Conservation (phyloP, 768 basidiomycete genomes). For the Pleurotus tuoliensis region DNA sequence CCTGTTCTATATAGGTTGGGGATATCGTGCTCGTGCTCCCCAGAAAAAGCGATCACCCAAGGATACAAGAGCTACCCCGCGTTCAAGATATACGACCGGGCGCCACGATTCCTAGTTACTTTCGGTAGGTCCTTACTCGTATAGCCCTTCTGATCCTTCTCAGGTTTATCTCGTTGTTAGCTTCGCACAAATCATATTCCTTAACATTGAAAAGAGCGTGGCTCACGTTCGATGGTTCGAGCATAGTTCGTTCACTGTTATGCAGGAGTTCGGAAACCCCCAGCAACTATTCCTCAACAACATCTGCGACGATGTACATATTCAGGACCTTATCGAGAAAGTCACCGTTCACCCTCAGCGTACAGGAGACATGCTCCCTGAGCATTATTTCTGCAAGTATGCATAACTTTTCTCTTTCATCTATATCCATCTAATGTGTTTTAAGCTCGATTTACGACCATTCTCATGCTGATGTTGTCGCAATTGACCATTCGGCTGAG, state of each 20-base stretch:
- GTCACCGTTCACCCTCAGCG: slow-evolving; percentile 36
- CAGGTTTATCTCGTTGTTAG: slow-evolving; percentile 26
- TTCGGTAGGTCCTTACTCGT: slow-evolving; percentile 44
- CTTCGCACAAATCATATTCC: slow-evolving; percentile 64
- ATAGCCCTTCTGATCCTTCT: too few species aligned
- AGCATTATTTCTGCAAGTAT: slow-evolving; percentile 59
- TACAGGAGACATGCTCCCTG: slow-evolving; percentile 20
- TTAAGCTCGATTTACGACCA: slow-evolving; percentile 50
- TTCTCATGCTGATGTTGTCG: slow-evolving; percentile 39
- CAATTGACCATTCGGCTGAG: slow-evolving; percentile 28
- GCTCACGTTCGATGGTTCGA: slow-evolving; percentile 76
- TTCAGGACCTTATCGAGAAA: slow-evolving; percentile 44
- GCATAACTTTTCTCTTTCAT: slow-evolving; percentile 9
- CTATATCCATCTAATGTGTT: slow-evolving; percentile 3
- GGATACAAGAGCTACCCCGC: slow-evolving; percentile 29
- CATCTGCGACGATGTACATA: slow-evolving; percentile 41
- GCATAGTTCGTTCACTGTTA: slow-evolving; percentile 59
- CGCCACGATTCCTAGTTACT: slow-evolving; percentile 50
- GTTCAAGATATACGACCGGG: slow-evolving; percentile 29
- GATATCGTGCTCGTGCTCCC: slow-evolving; percentile 56
- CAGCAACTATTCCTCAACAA: slow-evolving; percentile 65
- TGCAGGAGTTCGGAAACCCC: slow-evolving; percentile 55
- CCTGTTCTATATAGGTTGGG: slow-evolving; percentile 42
- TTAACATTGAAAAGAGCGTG: slow-evolving; percentile 35
- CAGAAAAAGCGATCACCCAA: slow-evolving; percentile 24